Base-by-base conservation (phyloP, 345 rosid species). In the Gossypium rotundifolium region DNA sequence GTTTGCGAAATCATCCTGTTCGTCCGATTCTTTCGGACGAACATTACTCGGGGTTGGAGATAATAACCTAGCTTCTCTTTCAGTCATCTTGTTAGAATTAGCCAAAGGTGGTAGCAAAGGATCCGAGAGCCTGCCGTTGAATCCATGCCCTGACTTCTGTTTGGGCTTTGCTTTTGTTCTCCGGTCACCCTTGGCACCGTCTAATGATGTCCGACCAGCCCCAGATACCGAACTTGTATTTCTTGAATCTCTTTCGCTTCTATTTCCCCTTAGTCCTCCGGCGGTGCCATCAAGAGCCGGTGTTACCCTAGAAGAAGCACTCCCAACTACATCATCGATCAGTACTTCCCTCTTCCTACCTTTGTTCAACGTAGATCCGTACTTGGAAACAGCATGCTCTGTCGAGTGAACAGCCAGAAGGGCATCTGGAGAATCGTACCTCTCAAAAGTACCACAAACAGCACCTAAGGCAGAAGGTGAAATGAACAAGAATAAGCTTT, bases 241-340 rank as follows among this genome's bases (percentile, higher is more conserved):
- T 76, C 64, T 82, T 12, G 65, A 70, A 71, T 79, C 91, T 17
- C 79, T 84, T 81, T 86, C 91, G 16, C 77, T 84, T 80, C 86
- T 89, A 82, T 82, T 86, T 48, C 87, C 92, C 70, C 84, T 86
- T 52, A 73, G 76, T 46, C 86, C 92, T 63, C 84, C 88, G 74
- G 72, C 77, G 2, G 76, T 71, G 6, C 82, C 74, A 55, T 87
- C 88, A 48, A 85, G 83, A 49, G 87, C 80, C 2, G 88, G 79
- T 53, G 91, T 83, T 53, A 83, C 85, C 78, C 89, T 85, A 53
- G 97, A 91, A 16, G 93, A 88, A 72, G 93, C 87, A 74, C 94
- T 81, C 64, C 90, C 93, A 1, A 85, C 82, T 54, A 88, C 89
- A 75, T 90, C 98, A 77, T 91, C 93, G 20, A 93, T 85, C 65